Percentiles rank a stretch among this genome's conserved stretches.
Conservation (phyloP, 2,329 filamentous ascomycete species). For the Talaromyces piceae region DNA sequence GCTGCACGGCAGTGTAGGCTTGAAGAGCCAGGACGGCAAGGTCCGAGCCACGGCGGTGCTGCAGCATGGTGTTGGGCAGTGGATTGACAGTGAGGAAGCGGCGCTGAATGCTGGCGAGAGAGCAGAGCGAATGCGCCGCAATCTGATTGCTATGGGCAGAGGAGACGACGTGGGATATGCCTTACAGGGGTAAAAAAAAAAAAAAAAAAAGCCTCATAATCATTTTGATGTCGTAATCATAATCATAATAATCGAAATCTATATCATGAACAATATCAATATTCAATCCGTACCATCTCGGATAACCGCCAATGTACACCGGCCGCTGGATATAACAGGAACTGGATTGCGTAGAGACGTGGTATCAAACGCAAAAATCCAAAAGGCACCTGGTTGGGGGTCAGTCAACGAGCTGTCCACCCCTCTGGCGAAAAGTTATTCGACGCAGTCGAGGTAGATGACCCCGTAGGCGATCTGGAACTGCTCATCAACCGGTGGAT, state of each 20-base stretch:
- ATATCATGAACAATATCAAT: neutral
- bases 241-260: too few species aligned
- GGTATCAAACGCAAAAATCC: neutral
- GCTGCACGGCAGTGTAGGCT: constrained; percentile 37
- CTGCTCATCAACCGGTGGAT: constrained; percentile 12
- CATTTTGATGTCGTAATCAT: too few species aligned
- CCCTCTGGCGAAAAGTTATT: neutral
- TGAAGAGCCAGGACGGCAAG: constrained; percentile 29
- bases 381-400: too few species aligned
- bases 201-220: too few species aligned
- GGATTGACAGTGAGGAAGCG: constrained; percentile 37
- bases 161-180: constrained; percentile 37
- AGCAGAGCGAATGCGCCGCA: constrained; percentile 38
- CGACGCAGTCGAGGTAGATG: neutral
- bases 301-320: neutral
- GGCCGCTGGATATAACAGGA: too few species aligned
- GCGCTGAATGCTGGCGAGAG: constrained; percentile 29
- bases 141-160: constrained; percentile 39
- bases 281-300: neutral
- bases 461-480: neutral
- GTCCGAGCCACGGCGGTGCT: constrained; percentile 37
- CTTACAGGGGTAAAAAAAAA: constrained; percentile 9
- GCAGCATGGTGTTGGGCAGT: constrained; percentile 41
- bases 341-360: neutral
- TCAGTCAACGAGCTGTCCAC: neutral